A percentile compares a stretch with the other conserved stretches of the same genome.
These are phyloP conservation scores for Picochlorum sp. DNA, from an alignment of 139 green algal species.

Conservation along the genomic window DNA sequence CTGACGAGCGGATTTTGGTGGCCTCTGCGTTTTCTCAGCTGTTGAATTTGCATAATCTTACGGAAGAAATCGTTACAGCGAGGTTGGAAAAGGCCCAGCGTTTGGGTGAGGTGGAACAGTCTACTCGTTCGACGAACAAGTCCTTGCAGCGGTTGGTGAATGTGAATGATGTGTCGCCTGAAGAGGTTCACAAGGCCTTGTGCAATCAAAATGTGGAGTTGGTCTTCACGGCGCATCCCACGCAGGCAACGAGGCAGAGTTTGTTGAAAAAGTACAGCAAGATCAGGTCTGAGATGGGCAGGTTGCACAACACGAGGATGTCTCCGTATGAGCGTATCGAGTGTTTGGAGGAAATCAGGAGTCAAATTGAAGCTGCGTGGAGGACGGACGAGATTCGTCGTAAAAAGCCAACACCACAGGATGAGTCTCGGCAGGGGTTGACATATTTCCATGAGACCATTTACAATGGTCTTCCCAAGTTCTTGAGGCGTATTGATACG, in stretches of 20 bases:
- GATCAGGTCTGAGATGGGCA: slow-evolving; percentile 57
- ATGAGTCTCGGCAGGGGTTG: slow-evolving; percentile 90
- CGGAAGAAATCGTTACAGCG: slow-evolving; percentile 67
- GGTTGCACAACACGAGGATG: slow-evolving; percentile 75
- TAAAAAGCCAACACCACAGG: slow-evolving; percentile 79
- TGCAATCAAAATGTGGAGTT: slow-evolving; percentile 75
- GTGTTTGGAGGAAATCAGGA: slow-evolving; percentile 60
- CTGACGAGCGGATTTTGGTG: slow-evolving; percentile 78
- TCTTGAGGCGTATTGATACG: slow-evolving; percentile 75
- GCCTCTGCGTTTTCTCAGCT: slow-evolving; percentile 77
- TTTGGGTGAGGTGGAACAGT: slow-evolving; percentile 66
- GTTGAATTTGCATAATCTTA: slow-evolving; percentile 90
- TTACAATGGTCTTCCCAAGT: slow-evolving; percentile 59
- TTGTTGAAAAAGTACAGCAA: slow-evolving; percentile 77
- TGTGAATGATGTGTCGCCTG: slow-evolving; percentile 34
- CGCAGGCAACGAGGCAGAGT: slow-evolving; percentile 61
- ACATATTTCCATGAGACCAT: slow-evolving; percentile 90
- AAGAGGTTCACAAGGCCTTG: slow-evolving; percentile 64
- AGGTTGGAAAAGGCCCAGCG: slow-evolving; percentile 55
- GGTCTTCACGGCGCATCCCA: slow-evolving; percentile 86
- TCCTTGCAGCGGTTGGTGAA: slow-evolving; percentile 65
- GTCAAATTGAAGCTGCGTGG: slow-evolving; percentile 75
- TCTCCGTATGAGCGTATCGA: slow-evolving; percentile 70
- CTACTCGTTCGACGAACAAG: slow-evolving; percentile 74
- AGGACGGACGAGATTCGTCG: slow-evolving; percentile 93